These are phyloP conservation scores for Chondrostereum purpureum DNA, from an alignment of 1,284 basidiomycete species.

Conservation along the genomic window DNA sequence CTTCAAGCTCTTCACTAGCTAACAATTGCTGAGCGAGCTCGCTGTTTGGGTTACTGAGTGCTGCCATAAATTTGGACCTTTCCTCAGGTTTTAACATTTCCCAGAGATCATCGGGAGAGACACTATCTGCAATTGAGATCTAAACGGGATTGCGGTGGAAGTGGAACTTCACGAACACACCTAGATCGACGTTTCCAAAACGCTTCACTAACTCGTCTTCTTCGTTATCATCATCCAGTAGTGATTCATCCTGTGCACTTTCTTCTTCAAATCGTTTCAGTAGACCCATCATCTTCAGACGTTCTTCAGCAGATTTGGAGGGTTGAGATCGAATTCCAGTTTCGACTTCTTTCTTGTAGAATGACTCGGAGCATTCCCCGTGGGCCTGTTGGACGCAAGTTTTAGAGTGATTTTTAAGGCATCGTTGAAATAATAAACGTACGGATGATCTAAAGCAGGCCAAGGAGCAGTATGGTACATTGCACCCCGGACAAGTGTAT, in stretches of 20 bases:
- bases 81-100: slow-evolving; percentile 50
- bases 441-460: slow-evolving; percentile 72
- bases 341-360: slow-evolving; percentile 69
- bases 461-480: slow-evolving; percentile 73
- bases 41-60: slow-evolving; percentile 52
- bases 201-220: slow-evolving; percentile 39
- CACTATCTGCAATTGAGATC: slow-evolving; percentile 34
- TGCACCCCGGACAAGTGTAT: slow-evolving; percentile 78
- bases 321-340: slow-evolving; percentile 49
- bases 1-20: slow-evolving; percentile 47
- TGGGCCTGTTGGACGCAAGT: slow-evolving; percentile 41
- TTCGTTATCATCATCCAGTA: slow-evolving; percentile 23
- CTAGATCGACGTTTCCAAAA: slow-evolving; percentile 53
- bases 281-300: slow-evolving; percentile 58
- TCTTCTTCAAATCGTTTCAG: slow-evolving; percentile 68
- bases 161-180: slow-evolving; percentile 30
- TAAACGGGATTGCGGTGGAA: neutral
- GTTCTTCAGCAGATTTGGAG: slow-evolving; percentile 47
- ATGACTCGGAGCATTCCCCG: slow-evolving; percentile 65
- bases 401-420: neutral
- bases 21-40: slow-evolving; percentile 53
- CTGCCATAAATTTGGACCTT: slow-evolving; percentile 49
- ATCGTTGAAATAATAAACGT: slow-evolving; percentile 17
- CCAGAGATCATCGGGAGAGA: slow-evolving; percentile 60
- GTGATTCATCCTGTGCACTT: slow-evolving; percentile 28